These are phyloP conservation scores for Chrysoporthe austroafricana DNA, from an alignment of 2,329 filamentous ascomycete species.

Conservation along the genomic window DNA sequence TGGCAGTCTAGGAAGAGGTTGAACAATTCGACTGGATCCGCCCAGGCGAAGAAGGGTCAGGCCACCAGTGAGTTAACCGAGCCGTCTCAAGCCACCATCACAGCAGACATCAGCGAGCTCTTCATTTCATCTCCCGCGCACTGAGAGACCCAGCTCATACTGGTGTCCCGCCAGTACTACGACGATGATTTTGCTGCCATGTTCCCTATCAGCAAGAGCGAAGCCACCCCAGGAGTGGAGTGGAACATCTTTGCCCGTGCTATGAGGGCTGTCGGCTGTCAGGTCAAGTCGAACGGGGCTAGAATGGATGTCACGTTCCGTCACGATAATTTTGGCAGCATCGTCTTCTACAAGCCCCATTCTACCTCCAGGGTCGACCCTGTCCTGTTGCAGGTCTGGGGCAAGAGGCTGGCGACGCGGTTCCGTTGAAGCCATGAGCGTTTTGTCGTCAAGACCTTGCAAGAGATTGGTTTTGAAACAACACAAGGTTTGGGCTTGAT, in stretches of 20 bases:
- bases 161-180: neutral
- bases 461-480: too few species aligned
- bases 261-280: neutral
- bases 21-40: neutral
- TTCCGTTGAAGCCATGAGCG: too few species aligned
- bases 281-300: neutral
- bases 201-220: neutral
- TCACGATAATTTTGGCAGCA: neutral
- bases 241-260: constrained; percentile 1
- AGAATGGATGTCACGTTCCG: constrained; percentile 1
- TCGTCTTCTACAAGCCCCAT: constrained; percentile 4
- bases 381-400: too few species aligned
- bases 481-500: too few species aligned
- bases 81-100: neutral
- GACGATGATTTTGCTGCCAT: constrained; percentile 2
- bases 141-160: neutral
- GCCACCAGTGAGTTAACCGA: neutral
- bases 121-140: neutral
- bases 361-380: too few species aligned
- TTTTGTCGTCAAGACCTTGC: too few species aligned
- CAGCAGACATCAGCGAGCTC: neutral
- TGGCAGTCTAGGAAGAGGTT: neutral
- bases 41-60: constrained; percentile 2
- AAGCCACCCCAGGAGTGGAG: neutral
- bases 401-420: too few species aligned